Percentiles rank a stretch among this genome's conserved stretches.
These are phyloP conservation scores for Syncephalis fuscata DNA, from an alignment of 371 early-diverging fungal species.

Conservation along the genomic window DNA sequence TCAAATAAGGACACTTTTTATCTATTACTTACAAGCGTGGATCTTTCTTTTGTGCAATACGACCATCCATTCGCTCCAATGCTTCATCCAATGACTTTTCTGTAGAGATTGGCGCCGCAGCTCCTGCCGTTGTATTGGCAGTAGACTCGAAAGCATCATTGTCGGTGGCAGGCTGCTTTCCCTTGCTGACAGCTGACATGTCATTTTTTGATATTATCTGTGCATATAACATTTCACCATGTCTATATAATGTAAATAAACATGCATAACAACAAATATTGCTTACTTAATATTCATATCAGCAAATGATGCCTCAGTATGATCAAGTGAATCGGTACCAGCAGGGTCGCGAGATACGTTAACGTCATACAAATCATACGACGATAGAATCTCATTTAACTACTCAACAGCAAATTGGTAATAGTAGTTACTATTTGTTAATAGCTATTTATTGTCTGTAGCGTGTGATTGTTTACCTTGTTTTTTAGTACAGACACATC, in stretches of 20 bases:
- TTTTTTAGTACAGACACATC: conserved; percentile 27
- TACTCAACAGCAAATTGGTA: conserved; percentile 6
- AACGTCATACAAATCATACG: conserved; percentile 8
- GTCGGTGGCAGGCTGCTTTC: background rate
- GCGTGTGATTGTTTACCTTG: conserved; percentile 25
- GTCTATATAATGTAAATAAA: background rate
- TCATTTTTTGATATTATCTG: background rate
- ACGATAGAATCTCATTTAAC: conserved; percentile 8
- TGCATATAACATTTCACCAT: conserved; percentile 1
- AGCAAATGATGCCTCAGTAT: conserved; percentile 1
- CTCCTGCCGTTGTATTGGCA: conserved; percentile 1
- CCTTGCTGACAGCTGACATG: too few species aligned
- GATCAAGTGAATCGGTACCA: too few species aligned
- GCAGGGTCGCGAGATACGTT: background rate
- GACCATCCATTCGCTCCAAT: conserved; percentile 67
- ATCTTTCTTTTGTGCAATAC: conserved; percentile 67
- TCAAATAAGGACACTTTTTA: background rate
- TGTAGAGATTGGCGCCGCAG: conserved; percentile 26
- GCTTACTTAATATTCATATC: conserved; percentile 3
- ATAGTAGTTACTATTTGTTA: too few species aligned
- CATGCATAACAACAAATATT: too few species aligned
- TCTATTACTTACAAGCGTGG: conserved; percentile 46
- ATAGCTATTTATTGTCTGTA: too few species aligned
- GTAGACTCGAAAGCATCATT: conserved; percentile 3
- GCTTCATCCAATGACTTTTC: conserved; percentile 66